A percentile compares a stretch with the other conserved stretches of the same genome.
These are phyloP conservation scores for Arachis monticola DNA, from an alignment of 331 rosid genomes.

Conservation along the genomic window DNA sequence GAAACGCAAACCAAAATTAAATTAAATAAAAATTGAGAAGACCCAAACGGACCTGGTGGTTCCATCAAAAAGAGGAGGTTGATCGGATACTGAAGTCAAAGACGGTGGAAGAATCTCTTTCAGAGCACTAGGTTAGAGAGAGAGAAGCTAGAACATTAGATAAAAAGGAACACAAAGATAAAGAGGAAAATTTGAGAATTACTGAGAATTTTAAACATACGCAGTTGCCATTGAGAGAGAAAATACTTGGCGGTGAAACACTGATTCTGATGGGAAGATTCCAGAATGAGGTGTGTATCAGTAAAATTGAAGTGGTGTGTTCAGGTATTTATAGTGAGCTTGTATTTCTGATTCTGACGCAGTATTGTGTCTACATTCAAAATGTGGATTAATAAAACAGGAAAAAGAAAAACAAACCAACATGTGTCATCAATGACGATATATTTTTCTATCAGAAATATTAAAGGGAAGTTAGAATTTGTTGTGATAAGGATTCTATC, in stretches of 20 bases:
- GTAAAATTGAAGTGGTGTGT: too few relatives aligned
- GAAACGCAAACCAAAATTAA: too few relatives aligned
- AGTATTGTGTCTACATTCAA: not conserved
- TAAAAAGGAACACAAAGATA: not conserved
- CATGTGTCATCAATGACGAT: slow-evolving; percentile 9
- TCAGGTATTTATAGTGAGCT: too few relatives aligned
- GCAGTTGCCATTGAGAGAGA: slow-evolving; percentile 47
- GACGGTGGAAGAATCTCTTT: slow-evolving; percentile 51
- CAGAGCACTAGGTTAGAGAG: slow-evolving; percentile 13
- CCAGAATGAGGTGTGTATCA: too few relatives aligned
- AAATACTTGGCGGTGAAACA: not conserved
- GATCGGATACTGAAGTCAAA: slow-evolving; percentile 61
- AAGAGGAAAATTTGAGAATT: not conserved
- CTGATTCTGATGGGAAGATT: too few relatives aligned
- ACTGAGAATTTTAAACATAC: slow-evolving; percentile 40
- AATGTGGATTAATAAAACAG: too few relatives aligned
- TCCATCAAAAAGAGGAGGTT: slow-evolving; percentile 84
- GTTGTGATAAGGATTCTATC: too few relatives aligned
- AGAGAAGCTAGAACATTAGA: slow-evolving; percentile 9
- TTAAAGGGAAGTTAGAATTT: too few relatives aligned
- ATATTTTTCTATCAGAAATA: too few relatives aligned
- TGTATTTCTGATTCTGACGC: not conserved
- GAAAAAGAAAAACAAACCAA: too few relatives aligned
- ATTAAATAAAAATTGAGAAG: too few relatives aligned
- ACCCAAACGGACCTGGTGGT: slow-evolving; percentile 70